Base-by-base conservation (phyloP, 2,329 filamentous ascomycete genomes). In the Bipolaris victoriae region DNA sequence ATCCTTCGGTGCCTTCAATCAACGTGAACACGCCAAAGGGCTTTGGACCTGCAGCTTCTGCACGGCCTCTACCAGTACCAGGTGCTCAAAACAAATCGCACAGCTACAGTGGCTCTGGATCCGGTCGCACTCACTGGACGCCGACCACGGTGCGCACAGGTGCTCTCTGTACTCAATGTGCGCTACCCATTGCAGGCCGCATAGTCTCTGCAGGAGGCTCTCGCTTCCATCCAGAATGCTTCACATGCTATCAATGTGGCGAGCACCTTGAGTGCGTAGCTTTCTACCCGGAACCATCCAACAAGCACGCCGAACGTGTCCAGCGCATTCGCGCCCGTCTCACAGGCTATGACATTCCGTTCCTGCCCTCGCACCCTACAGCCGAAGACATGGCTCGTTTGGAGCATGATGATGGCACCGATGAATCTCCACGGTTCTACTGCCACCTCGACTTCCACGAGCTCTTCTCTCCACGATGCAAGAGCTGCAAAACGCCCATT, bases 381-480 rank as follows among this genome's bases (percentile, higher is more conserved):
- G 85, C 84, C 29, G 80, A 86, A 72, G 88, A 87, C 10, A 84
- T 84, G 77, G 83, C 52, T n/a, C 64, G 65, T 7, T 67, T 83
- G 2, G 88, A 91, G 37, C 65, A 73, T 26, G 71, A 77, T 39
- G 90, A 94, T 66, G 88, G 89, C 40, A 58, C 48, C 22, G 90
- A 94, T 72, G 84, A 86, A 36, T 58, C 67, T 2, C 82, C 91
- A 44, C 88, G 94, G 10, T 98, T 98, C 83, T 99, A 90, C 80
- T 99, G 95, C 78, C 94, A 98, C 74, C 85, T 99, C n/a, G 95
- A 99, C 80, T 99, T 93, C 86, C 95, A 99, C 77, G 95, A 99
- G 78, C 82, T 90, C 52, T 99, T 91, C 77, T 92, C 90, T 31
- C 95, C 95, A 4, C 88, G 92, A 40, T 99, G 95, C 83, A 95